A percentile compares a stretch with the other conserved stretches of the same genome.
Evolutionary conservation across 768 basidiomycete genomes (phyloP).

Genomic region (Sporobolomyces phaffii): DNA sequence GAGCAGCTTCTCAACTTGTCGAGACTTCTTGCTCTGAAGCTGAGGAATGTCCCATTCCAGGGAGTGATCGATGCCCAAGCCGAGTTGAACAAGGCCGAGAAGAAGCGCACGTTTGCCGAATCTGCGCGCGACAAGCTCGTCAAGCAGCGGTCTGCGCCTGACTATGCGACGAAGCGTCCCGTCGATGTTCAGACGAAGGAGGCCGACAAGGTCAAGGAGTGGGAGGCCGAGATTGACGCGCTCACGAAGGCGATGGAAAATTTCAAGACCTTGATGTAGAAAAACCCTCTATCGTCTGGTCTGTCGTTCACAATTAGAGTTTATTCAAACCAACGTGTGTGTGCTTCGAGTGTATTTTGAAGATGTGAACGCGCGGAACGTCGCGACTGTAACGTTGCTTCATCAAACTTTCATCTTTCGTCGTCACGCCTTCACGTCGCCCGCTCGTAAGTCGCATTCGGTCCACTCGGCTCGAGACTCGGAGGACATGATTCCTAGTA

Average conservation of each 20-base stretch:
- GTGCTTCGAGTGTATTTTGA: too few species aligned
- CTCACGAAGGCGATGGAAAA: conserved; percentile 25
- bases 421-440: too few species aligned
- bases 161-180: conserved; percentile 75
- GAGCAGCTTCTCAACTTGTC: conserved; percentile 40
- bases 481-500: conserved; percentile 28
- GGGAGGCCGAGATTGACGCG: conserved; percentile 21
- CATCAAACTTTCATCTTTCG: too few species aligned
- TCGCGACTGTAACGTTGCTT: too few species aligned
- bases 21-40: neutral
- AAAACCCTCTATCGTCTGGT: neutral
- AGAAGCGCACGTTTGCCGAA: conserved; percentile 71
- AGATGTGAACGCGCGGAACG: too few species aligned
- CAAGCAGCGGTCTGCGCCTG: conserved; percentile 55
- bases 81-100: conserved; percentile 82
- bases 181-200: conserved; percentile 66
- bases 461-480: neutral
- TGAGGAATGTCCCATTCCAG: conserved; percentile 48
- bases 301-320: neutral
- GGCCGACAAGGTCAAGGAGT: conserved; percentile 49
- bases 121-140: conserved; percentile 67
- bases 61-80: conserved; percentile 81
- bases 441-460: neutral
- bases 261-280: conserved; percentile 19
- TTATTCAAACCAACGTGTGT: too few species aligned